Base-by-base conservation (phyloP, 1,284 basidiomycete species). In the Tranzscheliella williamsii region DNA sequence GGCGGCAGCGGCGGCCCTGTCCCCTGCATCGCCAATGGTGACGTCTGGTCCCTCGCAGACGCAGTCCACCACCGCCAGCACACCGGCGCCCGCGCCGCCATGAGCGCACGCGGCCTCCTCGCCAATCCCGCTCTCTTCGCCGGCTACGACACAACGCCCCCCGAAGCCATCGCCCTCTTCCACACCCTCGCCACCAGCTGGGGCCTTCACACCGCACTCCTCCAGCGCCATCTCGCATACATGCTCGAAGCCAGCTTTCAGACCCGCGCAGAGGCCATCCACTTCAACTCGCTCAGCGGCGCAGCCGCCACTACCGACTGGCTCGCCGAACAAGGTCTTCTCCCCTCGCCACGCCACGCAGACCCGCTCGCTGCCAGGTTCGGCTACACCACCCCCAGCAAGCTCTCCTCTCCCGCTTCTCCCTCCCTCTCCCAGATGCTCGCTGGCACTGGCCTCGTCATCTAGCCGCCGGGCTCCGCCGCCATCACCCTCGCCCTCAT, bases 61-160 rank as follows among this genome's bases (percentile, higher is more conserved):
- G 83, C 80, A 4, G 54, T 72, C 6, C 65, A 53, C 26, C 82
- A 82, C 68, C 63, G 83, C n/a, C 54, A 70, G 5, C 69, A 73
- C 38, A 83, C 82, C 0, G 81, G 82, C 0, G 83, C 82, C 0
- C 68, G 79, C 16, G 84, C 82, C 2, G 83, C 83, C 2, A 85
- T 85, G 84, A 83, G 80, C 38, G 84, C 84, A 0, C 64, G 84
- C 4, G 84, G 84, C 0, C 57, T 85, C 40, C 70, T 85, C n/a
- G 83, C 82, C 4, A 85, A 85, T 78, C 84, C 80, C 38, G 83
- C 83, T 0, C 75, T 85, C 1, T 85, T 85, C 49, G 79, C 82
- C 0, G 84, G 83, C 1, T 81, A 82, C 57, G 64, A 78, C 4
- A 51, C 67, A 13, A 85, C 84, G 0, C 84, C 84, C 0, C 36